Conservation (phyloP, 1,284 basidiomycete species). For the Amylostereum chailletii region DNA sequence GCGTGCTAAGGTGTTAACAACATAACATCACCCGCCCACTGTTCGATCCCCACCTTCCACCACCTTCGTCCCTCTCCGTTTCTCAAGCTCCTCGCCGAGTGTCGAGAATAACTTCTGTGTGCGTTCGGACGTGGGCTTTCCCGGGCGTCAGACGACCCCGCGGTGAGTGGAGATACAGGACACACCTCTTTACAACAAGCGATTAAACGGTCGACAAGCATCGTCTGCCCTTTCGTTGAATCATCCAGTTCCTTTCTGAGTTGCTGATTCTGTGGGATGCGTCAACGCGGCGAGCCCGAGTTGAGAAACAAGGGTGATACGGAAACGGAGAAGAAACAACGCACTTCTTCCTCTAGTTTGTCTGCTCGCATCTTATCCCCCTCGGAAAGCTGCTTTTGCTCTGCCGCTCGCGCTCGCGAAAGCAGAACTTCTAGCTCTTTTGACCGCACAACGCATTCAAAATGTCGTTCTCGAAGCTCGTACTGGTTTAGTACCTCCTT, state of each 20-base stretch:
- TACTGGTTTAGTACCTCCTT: conserved; percentile 79
- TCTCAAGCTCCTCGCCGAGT: conserved; percentile 73
- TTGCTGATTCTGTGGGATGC: conserved; percentile 40
- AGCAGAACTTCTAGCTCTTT: conserved; percentile 80
- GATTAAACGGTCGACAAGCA: conserved; percentile 72
- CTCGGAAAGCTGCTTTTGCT: conserved; percentile 72
- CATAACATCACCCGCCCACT: no score
- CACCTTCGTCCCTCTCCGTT: conserved; percentile 39
- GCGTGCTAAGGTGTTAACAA: no score
- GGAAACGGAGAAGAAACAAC: conserved; percentile 15
- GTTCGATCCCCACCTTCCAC: conserved; percentile 21
- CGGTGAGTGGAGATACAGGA: background rate
- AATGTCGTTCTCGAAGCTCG: conserved; percentile 78
- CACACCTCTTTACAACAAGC: conserved; percentile 77
- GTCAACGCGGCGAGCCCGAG: background rate
- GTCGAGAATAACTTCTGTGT: conserved; percentile 72
- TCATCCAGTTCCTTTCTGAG: conserved; percentile 68
- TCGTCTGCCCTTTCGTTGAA: conserved; percentile 61
- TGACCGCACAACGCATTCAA: conserved; percentile 79
- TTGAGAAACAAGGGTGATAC: conserved; percentile 7
- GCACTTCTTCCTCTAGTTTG: conserved; percentile 63
- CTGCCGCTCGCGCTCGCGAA: conserved; percentile 73
- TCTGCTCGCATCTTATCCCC: conserved; percentile 60
- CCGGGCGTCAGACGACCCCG: conserved; percentile 8
- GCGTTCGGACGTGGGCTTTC: conserved; percentile 69